Percentiles rank a stretch among this genome's conserved stretches.
Evolutionary conservation across 306 rosid species (phyloP).

Genomic region (Carpinus fangiana): DNA sequence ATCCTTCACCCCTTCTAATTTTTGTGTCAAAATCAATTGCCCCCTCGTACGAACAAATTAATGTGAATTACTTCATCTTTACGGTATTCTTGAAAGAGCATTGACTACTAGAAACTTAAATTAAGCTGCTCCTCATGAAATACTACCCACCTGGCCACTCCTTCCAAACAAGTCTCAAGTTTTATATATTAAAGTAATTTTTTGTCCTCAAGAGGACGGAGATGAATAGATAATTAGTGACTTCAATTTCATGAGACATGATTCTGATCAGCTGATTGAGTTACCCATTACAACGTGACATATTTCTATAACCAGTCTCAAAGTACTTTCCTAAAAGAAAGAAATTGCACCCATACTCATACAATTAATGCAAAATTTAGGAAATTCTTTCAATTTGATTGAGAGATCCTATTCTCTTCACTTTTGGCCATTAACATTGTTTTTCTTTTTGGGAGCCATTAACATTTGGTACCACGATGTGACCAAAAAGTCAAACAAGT

Average conservation of each 20-base stretch:
- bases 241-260: too few relatives aligned
- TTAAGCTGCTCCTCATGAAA: background rate
- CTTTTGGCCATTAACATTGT: background rate
- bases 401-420: background rate
- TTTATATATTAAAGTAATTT: background rate
- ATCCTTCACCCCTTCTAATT: constrained; percentile 7
- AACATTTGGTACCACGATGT: background rate
- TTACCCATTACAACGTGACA: too few relatives aligned
- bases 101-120: background rate
- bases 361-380: background rate
- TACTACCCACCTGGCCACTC: background rate
- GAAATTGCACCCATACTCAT: background rate
- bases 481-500: background rate
- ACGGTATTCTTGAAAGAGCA: background rate
- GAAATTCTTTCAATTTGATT: background rate
- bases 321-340: background rate
- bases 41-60: background rate
- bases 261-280: too few relatives aligned
- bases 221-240: too few relatives aligned
- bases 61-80: background rate
- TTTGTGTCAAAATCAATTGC: constrained; percentile 7
- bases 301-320: background rate
- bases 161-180: background rate
- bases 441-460: too few relatives aligned
- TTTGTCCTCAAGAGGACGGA: too few relatives aligned